Evolutionary conservation across 805 yeast species (phyloP).

Genomic region (Metschnikowia cubensis): DNA sequence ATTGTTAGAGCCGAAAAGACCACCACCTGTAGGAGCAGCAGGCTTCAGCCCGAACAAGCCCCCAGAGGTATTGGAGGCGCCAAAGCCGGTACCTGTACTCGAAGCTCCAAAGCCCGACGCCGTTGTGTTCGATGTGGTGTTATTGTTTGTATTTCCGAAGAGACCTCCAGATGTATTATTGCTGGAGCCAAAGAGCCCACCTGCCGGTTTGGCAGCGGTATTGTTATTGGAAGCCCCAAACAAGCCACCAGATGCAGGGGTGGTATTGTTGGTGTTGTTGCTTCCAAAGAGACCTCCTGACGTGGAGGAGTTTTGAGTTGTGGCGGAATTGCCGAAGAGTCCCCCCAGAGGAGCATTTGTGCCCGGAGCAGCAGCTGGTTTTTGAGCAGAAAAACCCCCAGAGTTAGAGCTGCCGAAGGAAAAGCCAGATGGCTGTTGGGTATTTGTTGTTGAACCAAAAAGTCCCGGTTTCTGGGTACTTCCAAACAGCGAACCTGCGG

Average conservation of each 20-base stretch:
- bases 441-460: slow-evolving; percentile 8
- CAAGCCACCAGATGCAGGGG: slow-evolving; percentile 28
- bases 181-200: slow-evolving; percentile 3
- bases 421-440: not conserved
- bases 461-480: slow-evolving; percentile 11
- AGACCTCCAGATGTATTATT: slow-evolving; percentile 31
- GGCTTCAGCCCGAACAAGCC: slow-evolving; percentile 11
- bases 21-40: slow-evolving; percentile 7
- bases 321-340: slow-evolving; percentile 11
- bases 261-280: slow-evolving; percentile 17
- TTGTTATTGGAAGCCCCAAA: slow-evolving; percentile 18
- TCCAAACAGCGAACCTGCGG: slow-evolving; percentile 12
- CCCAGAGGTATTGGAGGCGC: slow-evolving; percentile 1
- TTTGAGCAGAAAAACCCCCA: slow-evolving; percentile 13
- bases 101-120: not conserved
- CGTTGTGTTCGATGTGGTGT: slow-evolving; percentile 3
- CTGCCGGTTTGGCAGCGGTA: not conserved
- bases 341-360: slow-evolving; percentile 5
- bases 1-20: slow-evolving; percentile 10
- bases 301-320: not conserved
- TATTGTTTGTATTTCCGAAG: slow-evolving; percentile 24
- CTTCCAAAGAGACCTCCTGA: slow-evolving; percentile 24
- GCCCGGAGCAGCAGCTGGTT: slow-evolving; percentile 6
- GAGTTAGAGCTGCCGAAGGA: slow-evolving; percentile 4
- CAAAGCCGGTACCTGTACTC: slow-evolving; percentile 1